Base-by-base conservation (phyloP, 2,329 filamentous ascomycete species). In the Shiraia sp. region DNA sequence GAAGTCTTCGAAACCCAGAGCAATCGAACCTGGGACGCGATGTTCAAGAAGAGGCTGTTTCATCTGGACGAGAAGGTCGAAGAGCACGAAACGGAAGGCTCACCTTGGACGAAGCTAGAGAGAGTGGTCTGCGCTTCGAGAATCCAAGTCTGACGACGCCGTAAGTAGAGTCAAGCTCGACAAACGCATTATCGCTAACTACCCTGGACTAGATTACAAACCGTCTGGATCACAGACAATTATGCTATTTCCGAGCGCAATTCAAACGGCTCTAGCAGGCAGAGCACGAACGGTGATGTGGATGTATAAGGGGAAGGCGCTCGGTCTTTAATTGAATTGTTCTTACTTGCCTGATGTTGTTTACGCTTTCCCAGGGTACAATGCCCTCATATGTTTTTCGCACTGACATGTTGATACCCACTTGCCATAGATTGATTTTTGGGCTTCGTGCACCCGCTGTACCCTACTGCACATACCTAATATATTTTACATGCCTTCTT, bases 81-180 rank as follows among this genome's bases (percentile, higher is more conserved):
- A 41, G 43, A 19, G 34, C 24, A 25, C 23, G 30, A 17, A 38
- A 22, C 15, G 53, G 57, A 15, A 51, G 81, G 31, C 84, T 81
- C 53, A 90, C 86, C 0, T 63, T 90, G 19, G 87, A 92, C 52
- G 87, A 91, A 66, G 78, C 81, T 43, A 78, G 80, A 45, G 87
- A 92, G 61, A 81, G 80, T 58, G 87, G 85, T 0, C 63, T 84
- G 65, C 75, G 74, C 33, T 95, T 90, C 68, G 75, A 90, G 34
- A 93, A 92, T 55, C 89, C 89, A 2, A 92, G 82, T 63, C 72
- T 95, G 9, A 74, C 85, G 3, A 72, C 75, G 23, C 84, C 85
- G 76, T 86, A 76, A 75, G 82, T 79, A 23, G 19, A n/a, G 26
- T 28, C 22, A 23, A 14, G 16, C 31, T 50, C 59, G 26, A 2